Base-by-base conservation (phyloP, 108 stramenopile genomes). In the Stephanodiscus minutulus region DNA sequence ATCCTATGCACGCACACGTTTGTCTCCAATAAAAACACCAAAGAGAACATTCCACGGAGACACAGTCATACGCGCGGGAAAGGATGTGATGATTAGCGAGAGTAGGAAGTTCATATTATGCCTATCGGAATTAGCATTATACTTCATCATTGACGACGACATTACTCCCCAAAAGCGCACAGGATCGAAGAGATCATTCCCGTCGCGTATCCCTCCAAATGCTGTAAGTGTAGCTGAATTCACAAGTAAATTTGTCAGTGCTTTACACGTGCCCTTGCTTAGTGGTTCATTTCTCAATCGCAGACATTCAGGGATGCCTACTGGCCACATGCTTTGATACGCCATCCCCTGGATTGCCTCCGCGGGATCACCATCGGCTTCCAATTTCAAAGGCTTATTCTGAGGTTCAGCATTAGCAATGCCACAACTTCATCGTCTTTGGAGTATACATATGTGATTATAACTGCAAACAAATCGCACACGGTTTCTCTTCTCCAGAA, bases 41-140 rank as follows among this genome's bases (percentile, higher is more conserved):
- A 79, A 80, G 18, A 74, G 86, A 22, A 87, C 88, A 11, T 95
- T 95, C 68, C 94, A 95, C 65, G 93, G 93, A 27, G 93, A 83
- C 20, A 70, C 72, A 47, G 49, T 83, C 29, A 62, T 47, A 24
- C 44, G 56, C 5, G 52, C 36, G 46, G 85, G 86, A 20, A 64
- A 66, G 27, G 76, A 79, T 28, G 79, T 77, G 9, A 54, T 81
- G 13, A 81, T 85, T 43, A 74, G 86, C 9, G 88, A 91, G 55
- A 77, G 82, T 68, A 84, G 88, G n/a, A 81, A 87, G 53, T 77
- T 87, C 12, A 62, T 83, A 46, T 28, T 91, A 18, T 93, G 92
- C 64, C 69, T 88, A 9, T 86, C 92, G 10, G 70, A 79, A 35
- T 48, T 66, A 10, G 85, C 85, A 15, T 55, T 93, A n/a, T 93